Evolutionary conservation across 2,329 filamentous ascomycete genomes (phyloP).

Genomic region (Escovopsis weberi): DNA sequence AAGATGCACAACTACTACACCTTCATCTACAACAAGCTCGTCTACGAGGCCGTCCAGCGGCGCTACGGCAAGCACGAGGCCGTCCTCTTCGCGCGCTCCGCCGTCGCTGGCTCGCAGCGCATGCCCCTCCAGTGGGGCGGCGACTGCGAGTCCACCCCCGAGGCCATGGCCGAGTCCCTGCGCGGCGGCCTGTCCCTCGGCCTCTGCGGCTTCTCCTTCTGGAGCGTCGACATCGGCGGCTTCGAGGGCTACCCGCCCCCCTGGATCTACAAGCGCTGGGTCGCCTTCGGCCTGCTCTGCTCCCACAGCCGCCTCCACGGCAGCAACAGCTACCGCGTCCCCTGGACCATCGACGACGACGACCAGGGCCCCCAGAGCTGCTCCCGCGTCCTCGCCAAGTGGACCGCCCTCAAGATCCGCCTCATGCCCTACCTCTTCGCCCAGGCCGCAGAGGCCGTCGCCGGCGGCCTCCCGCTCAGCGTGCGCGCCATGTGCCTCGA

Average conservation of each 20-base stretch:
- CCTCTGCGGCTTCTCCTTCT: conserved; percentile 51
- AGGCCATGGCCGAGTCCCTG: conserved; percentile 57
- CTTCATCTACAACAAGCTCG: conserved; percentile 56
- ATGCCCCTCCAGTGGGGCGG: conserved; percentile 62
- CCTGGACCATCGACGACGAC: conserved; percentile 56
- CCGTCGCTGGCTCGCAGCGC: conserved; percentile 52
- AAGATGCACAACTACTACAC: conserved; percentile 69
- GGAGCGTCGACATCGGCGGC: conserved; percentile 57
- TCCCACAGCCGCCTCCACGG: conserved; percentile 58
- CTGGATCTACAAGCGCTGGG: conserved; percentile 65
- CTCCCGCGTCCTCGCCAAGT: conserved; percentile 33
- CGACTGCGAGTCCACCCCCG: conserved; percentile 59
- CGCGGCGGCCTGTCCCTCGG: conserved; percentile 51
- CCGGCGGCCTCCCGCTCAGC: conserved; percentile 43
- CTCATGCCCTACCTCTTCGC: conserved; percentile 38
- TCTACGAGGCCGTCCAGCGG: conserved; percentile 49
- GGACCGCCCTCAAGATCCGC: conserved; percentile 34
- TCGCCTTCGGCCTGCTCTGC: conserved; percentile 59
- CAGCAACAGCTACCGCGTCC: conserved; percentile 56
- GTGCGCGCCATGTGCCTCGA: conserved; percentile 54
- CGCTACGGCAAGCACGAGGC: conserved; percentile 38
- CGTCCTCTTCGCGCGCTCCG: conserved; percentile 51
- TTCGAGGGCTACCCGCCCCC: conserved; percentile 55
- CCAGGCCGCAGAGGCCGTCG: conserved; percentile 26
- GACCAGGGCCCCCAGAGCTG: conserved; percentile 39